Evolutionary conservation across 768 basidiomycete genomes (phyloP), one percentile per base, ranked within the genome.

Genomic region (Collybia nuda): DNA sequence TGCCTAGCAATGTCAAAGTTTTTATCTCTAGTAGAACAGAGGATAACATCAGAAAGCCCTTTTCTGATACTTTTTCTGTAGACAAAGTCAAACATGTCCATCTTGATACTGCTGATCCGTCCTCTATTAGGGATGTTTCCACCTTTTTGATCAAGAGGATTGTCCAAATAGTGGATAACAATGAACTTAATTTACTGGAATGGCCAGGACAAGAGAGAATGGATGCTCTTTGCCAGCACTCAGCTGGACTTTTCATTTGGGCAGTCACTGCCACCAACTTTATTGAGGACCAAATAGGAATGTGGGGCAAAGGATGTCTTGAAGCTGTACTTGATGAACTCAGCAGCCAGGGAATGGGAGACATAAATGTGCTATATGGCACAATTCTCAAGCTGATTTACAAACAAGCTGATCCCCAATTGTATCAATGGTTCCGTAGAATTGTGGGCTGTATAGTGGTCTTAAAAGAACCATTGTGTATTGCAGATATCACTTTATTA

Each of bases 221-320:
- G 6, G 38, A 58, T 12, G 39, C 47, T 11, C 19, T 35, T 9
- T 50, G 41, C n/a, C n/a, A 14, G 51, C 59, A 3, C 29, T n/a
- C n/a, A n/a, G n/a, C 49, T 2, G 59, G 59, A 2, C 50, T 58
- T 15, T 60, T 60, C 48, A 60, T 60, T 6, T 60, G 59, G 59
- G 59, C 56, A 15, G 50, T 52, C 8, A 59, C 55, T 11, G 52
- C 42, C 6, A 15, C 39, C 1, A 43, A 50, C 24, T 54, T 55
- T 39, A 6, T 57, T 21, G 39, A 46, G 26, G 48, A 40, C 6
- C 51, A 58, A 12, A 44, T 59, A 6, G 22, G 47, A 0, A 12
- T 18, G 0, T 26, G 24, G 40, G 58, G 58, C 7, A 52, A 28
- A 8, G 54, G 52, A 40, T 54, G 53, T 28, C 48, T 55, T 7